Evolutionary conservation across 371 early-diverging fungal genomes (phyloP).

Genomic region (Blakeslea trispora): DNA sequence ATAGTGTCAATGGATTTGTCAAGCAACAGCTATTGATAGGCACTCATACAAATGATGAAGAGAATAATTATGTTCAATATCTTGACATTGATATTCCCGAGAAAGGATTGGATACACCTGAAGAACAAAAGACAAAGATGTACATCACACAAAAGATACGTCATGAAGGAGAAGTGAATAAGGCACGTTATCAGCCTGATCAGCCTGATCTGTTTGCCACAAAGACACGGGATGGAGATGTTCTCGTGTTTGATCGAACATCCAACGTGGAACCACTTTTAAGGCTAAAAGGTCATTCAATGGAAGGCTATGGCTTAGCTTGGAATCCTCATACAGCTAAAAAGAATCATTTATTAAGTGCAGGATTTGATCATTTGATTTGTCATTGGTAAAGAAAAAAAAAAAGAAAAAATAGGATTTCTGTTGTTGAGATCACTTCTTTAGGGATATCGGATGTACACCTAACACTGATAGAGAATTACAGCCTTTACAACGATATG

Average conservation of each 20-base stretch:
- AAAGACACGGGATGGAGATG: slow-evolving; percentile 85
- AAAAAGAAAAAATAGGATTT: neutral
- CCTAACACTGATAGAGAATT: slow-evolving; percentile 61
- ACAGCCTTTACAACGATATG: slow-evolving; percentile 74
- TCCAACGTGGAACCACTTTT: slow-evolving; percentile 81
- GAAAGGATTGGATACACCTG: slow-evolving; percentile 47
- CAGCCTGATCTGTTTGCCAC: slow-evolving; percentile 96
- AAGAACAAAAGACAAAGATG: slow-evolving; percentile 19
- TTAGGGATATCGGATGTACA: slow-evolving; percentile 36
- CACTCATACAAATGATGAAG: slow-evolving; percentile 96
- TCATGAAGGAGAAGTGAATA: slow-evolving; percentile 96
- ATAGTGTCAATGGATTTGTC: slow-evolving; percentile 46
- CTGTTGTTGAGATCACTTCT: slow-evolving; percentile 4
- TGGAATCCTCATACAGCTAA: slow-evolving; percentile 68
- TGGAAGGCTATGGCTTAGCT: slow-evolving; percentile 90
- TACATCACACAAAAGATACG: slow-evolving; percentile 81
- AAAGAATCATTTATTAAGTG: slow-evolving; percentile 74
- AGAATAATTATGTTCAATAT: slow-evolving; percentile 93
- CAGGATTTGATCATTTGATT: slow-evolving; percentile 84
- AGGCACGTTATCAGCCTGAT: slow-evolving; percentile 93
- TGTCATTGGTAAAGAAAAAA: slow-evolving; percentile 69
- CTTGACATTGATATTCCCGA: slow-evolving; percentile 85
- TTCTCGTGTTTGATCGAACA: slow-evolving; percentile 94
- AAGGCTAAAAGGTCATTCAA: slow-evolving; percentile 84
- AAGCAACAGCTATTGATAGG: slow-evolving; percentile 88